Evolutionary conservation across 768 basidiomycete genomes (phyloP), one percentile per base, ranked within the genome.

Genomic region (Boletus subparvulus): DNA sequence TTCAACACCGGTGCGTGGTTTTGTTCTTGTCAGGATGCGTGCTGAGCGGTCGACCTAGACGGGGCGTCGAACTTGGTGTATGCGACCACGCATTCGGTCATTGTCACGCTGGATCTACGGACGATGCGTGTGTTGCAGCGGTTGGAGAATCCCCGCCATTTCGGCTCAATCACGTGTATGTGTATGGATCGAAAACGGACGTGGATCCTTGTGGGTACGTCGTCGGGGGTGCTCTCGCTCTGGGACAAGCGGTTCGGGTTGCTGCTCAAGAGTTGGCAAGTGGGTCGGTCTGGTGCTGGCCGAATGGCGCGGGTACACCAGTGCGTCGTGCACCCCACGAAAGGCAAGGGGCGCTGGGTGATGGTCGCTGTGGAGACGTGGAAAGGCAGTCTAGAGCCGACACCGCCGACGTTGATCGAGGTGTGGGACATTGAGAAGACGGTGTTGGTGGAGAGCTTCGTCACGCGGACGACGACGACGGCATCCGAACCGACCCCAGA

Each of bases 231-330:
- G 14, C 74, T 98, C 13, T 86, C 90, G 0, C 78, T 99, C 3
- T 99, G 95, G 94, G 97, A 99, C 74, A 84, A 93, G 42, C 88
- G 96, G 11, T 99, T 98, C 62, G 94, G 95, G 1, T 76, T 98
- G 19, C 76, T 89, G 5, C 78, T 98, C 60, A 90, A 90, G 69
- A 91, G 86, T 57, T 98, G 96, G 95, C 84, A 85, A 65, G 85
- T 85, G 8, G 85, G 85, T 11, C 77, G 78, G 7, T 78, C 82
- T 4, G 75, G 79, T 12, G 75, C 76, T 3, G 83, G 83, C 3
- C 73, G 77, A 39, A 76, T 79, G 8, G 80, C 79, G 3, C 80
- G 83, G 37, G 82, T 95, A 24, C 81, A 91, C 58, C 86, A 92
- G 65, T 86, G 87, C 60, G 80, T 79, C 13, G 76, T 94, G 0